A percentile compares a stretch with the other conserved stretches of the same genome.
phyloP scores from a whole-genome alignment of 805 yeast genomes.

The Ogataea nonfermentans region DNA sequence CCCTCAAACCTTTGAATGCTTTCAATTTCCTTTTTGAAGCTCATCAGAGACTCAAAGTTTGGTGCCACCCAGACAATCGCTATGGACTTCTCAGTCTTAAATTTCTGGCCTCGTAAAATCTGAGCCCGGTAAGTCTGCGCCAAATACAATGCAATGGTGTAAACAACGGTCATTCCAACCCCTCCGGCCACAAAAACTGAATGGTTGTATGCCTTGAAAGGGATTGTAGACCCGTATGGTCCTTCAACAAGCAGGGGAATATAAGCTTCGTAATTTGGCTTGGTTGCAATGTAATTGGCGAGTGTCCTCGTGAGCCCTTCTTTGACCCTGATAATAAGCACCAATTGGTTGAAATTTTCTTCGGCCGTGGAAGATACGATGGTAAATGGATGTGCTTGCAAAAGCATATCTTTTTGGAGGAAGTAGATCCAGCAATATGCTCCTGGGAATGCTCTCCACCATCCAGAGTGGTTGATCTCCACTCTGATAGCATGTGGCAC shows the following conservation, averaged over 20 bases:
- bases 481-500: constrained; percentile 45
- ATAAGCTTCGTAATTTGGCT: constrained; percentile 34
- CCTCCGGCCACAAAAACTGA: constrained; percentile 62
- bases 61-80: constrained; percentile 33
- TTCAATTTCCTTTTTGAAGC: constrained; percentile 32
- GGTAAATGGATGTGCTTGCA: constrained; percentile 73
- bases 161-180: constrained; percentile 59
- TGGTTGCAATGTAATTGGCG: constrained; percentile 31
- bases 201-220: constrained; percentile 46
- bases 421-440: constrained; percentile 60
- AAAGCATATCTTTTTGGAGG: constrained; percentile 43
- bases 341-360: constrained; percentile 41
- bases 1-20: constrained; percentile 25
- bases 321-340: constrained; percentile 48
- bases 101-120: constrained; percentile 24
- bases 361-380: constrained; percentile 42
- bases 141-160: constrained; percentile 44
- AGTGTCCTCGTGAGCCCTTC: constrained; percentile 50
- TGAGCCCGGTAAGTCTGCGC: constrained; percentile 34
- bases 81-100: constrained; percentile 22
- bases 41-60: constrained; percentile 30
- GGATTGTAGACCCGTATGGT: constrained; percentile 52
- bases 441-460: constrained; percentile 59
- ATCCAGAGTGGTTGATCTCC: constrained; percentile 47
- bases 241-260: constrained; percentile 56